phyloP scores from a whole-genome alignment of 176 grass and related monocot genomes.

The Lolium multiflorum region DNA sequence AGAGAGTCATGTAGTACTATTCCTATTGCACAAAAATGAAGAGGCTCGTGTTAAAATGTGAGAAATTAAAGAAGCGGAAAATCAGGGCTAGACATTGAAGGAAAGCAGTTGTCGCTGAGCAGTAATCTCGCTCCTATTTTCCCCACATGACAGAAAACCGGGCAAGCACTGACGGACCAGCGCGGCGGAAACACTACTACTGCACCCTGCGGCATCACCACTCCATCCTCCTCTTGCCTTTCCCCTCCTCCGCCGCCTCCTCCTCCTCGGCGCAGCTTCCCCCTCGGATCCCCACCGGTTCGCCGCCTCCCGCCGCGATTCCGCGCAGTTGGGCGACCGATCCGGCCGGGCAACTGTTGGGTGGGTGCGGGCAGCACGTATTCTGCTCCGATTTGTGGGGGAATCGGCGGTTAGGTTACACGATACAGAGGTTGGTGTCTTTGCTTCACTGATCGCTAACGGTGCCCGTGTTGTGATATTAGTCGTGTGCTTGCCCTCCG shows the following conservation, averaged over 20 bases:
- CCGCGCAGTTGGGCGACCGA: neutral
- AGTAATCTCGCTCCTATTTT: constrained; percentile 8
- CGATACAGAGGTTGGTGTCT: neutral
- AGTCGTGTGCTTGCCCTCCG: neutral
- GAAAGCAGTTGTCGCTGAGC: neutral
- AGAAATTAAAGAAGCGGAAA: too few species aligned
- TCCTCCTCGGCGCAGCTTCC: neutral
- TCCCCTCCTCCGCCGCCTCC: constrained; percentile 10
- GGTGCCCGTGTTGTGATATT: neutral
- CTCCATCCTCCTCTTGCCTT: constrained; percentile 30
- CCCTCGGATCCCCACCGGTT: constrained; percentile 25
- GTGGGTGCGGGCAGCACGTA: neutral
- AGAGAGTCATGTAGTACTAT: too few species aligned
- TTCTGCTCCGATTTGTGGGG: neutral
- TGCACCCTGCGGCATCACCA: neutral
- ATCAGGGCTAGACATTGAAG: neutral
- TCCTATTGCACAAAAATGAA: too few species aligned
- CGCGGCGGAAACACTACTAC: constrained; percentile 32
- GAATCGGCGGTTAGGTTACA: neutral
- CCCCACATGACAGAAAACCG: neutral
- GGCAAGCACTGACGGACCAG: constrained; percentile 18
- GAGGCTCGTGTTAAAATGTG: too few species aligned
- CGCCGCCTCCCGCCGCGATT: neutral
- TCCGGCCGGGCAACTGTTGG: constrained; percentile 15
- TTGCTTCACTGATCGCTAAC: neutral